These are phyloP conservation scores for Zygoascus meyerae DNA, from an alignment of 1,139 yeast genomes.

Conservation along the genomic window DNA sequence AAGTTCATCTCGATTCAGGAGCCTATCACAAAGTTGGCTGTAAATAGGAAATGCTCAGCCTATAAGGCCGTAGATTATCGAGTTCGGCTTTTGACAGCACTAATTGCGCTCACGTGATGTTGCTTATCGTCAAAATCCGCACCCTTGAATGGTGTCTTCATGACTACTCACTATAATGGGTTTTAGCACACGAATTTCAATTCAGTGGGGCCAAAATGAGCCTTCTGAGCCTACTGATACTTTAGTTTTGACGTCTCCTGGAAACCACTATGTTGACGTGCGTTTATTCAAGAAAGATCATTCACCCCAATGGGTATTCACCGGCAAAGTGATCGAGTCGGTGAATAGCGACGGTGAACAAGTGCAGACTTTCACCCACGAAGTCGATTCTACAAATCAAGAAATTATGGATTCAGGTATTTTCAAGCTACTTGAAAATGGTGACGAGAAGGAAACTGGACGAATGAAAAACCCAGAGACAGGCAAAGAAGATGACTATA, in stretches of 20 bases:
- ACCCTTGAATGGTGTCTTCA: neutral
- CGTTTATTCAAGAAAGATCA: conserved; percentile 25
- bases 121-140: neutral
- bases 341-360: conserved; percentile 25
- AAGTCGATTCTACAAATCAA: conserved; percentile 37
- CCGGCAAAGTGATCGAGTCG: conserved; percentile 38
- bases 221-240: conserved; percentile 48
- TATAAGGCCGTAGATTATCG: too few relatives aligned
- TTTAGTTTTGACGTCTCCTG: conserved; percentile 43
- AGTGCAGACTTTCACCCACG: conserved; percentile 36
- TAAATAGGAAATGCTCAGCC: too few relatives aligned
- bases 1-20: too few relatives aligned
- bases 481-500: conserved; percentile 41
- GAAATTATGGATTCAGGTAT: conserved; percentile 33
- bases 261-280: conserved; percentile 44
- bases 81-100: too few relatives aligned
- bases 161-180: conserved; percentile 16
- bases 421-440: conserved; percentile 38
- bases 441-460: conserved; percentile 50
- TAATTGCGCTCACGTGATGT: neutral
- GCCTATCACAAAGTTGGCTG: too few relatives aligned
- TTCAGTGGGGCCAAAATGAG: conserved; percentile 48
- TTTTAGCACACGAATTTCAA: conserved; percentile 43
- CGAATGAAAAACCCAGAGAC: conserved; percentile 46
- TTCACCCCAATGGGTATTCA: conserved; percentile 40